These are phyloP conservation scores for Lentinula sp. DNA, from an alignment of 768 basidiomycete genomes.

Conservation along the genomic window DNA sequence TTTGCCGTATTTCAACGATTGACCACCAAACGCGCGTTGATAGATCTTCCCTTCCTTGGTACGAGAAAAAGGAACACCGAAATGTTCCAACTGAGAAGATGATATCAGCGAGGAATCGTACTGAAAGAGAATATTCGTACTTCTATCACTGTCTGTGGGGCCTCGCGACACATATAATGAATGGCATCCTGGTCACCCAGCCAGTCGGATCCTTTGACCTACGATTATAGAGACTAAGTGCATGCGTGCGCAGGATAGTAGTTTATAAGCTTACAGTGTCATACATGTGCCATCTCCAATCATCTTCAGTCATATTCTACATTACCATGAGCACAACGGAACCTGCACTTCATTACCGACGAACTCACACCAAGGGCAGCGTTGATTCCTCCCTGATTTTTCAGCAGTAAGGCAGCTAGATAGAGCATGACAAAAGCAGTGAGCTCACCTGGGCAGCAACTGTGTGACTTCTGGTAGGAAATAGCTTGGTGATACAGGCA, in stretches of 20 bases:
- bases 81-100: slow-evolving; percentile 82
- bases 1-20: slow-evolving; percentile 94
- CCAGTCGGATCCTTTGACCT: slow-evolving; percentile 99
- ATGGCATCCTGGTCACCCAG: slow-evolving; percentile 99
- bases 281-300: slow-evolving; percentile 99
- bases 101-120: neutral
- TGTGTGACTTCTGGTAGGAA: slow-evolving; percentile 97
- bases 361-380: slow-evolving; percentile 83
- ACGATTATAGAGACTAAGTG: slow-evolving; percentile 12
- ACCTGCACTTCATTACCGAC: slow-evolving; percentile 4
- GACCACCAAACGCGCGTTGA: slow-evolving; percentile 98
- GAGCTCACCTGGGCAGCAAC: slow-evolving; percentile 86
- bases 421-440: neutral
- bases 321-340: neutral
- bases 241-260: neutral
- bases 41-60: slow-evolving; percentile 99
- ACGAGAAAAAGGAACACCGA: slow-evolving; percentile 96
- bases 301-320: slow-evolving; percentile 98
- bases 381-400: slow-evolving; percentile 86
- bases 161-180: slow-evolving; percentile 99
- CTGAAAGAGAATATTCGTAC: slow-evolving; percentile 28
- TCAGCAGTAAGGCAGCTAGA: slow-evolving; percentile 12
- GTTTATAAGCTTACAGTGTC: slow-evolving; percentile 60
- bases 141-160: slow-evolving; percentile 90
- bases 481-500: slow-evolving; percentile 98